Evolutionary conservation across 2,329 filamentous ascomycete genomes (phyloP).

Genomic region (Hypoxylon sp.): DNA sequence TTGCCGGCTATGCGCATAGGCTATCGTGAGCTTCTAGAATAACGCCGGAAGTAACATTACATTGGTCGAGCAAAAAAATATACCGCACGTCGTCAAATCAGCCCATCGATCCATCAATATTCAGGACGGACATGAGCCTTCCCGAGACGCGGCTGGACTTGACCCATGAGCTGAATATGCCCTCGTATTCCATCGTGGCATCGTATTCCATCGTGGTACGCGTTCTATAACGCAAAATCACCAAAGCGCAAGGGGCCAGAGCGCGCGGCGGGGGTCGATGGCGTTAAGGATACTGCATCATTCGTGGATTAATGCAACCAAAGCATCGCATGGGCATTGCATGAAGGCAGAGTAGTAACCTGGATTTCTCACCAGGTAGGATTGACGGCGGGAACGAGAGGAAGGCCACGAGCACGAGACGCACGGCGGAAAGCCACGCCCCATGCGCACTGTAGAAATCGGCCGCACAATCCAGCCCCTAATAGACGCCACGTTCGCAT

Average conservation of each 20-base stretch:
- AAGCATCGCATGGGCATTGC: conserved; percentile 10
- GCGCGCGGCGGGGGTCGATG: conserved; percentile 21
- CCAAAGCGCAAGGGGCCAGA: conserved; percentile 9
- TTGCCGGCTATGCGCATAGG: conserved; percentile 28
- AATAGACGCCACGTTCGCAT: conserved; percentile 20
- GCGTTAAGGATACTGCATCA: conserved; percentile 17
- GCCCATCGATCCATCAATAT: conserved; percentile 26
- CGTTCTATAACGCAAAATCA: conserved; percentile 13
- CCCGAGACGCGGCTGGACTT: conserved; percentile 24
- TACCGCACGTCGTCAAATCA: conserved; percentile 22
- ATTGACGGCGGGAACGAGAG: conserved; percentile 14
- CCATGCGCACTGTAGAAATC: conserved; percentile 2
- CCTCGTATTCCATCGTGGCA: conserved; percentile 22
- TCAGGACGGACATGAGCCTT: conserved; percentile 8
- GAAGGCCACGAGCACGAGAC: conserved; percentile 14
- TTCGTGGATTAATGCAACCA: conserved; percentile 26
- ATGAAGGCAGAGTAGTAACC: conserved; percentile 11
- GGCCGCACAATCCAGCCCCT: conserved; percentile 25
- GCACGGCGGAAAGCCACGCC: conserved; percentile 13
- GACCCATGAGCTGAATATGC: conserved; percentile 19
- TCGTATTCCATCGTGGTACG: conserved; percentile 26
- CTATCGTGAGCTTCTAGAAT: conserved; percentile 18
- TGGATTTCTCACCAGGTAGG: conserved; percentile 19
- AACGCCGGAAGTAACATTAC: conserved; percentile 27
- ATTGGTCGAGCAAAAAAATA: conserved; percentile 11